Conservation (phyloP, 2,329 filamentous ascomycete genomes). For the Aspergillus cejpii region DNA sequence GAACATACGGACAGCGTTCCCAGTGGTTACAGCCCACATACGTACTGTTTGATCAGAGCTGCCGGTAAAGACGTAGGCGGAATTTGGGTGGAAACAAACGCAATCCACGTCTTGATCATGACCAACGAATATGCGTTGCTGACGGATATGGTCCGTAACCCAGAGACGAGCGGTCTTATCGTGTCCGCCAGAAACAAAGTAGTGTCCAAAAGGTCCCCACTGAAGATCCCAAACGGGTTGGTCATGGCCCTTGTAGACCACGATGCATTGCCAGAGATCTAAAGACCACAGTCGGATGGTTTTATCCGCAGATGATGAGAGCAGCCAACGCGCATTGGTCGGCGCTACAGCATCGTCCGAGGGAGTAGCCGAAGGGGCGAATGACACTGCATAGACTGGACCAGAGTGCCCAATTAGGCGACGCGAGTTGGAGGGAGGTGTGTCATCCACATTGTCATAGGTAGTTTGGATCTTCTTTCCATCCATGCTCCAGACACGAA, state of each 20-base stretch:
- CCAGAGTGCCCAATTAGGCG: constrained; percentile 80
- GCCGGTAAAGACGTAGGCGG: constrained; percentile 85
- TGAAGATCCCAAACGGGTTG: constrained; percentile 80
- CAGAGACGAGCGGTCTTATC: constrained; percentile 88
- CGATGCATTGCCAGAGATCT: constrained; percentile 84
- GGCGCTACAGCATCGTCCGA: constrained; percentile 47
- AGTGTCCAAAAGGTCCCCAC: constrained; percentile 92
- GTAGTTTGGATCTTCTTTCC: constrained; percentile 70
- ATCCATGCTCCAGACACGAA: constrained; percentile 87
- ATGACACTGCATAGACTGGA: constrained; percentile 81
- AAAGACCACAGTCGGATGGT: constrained; percentile 89
- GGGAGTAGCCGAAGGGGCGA: constrained; percentile 63
- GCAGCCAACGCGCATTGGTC: constrained; percentile 64
- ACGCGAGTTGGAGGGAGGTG: constrained; percentile 64
- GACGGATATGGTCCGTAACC: constrained; percentile 86
- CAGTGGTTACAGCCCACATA: constrained; percentile 93
- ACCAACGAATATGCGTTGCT: constrained; percentile 79
- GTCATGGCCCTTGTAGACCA: constrained; percentile 88
- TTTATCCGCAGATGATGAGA: constrained; percentile 82
- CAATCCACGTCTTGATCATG: constrained; percentile 91
- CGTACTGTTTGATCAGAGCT: constrained; percentile 89
- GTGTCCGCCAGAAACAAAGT: constrained; percentile 80
- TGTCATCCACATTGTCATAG: constrained; percentile 52
- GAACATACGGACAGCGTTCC: constrained; percentile 82
- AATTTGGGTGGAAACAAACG: constrained; percentile 91